These are phyloP conservation scores for Aspergillus campestris DNA, from an alignment of 495 filamentous ascomycete genomes.

Conservation along the genomic window DNA sequence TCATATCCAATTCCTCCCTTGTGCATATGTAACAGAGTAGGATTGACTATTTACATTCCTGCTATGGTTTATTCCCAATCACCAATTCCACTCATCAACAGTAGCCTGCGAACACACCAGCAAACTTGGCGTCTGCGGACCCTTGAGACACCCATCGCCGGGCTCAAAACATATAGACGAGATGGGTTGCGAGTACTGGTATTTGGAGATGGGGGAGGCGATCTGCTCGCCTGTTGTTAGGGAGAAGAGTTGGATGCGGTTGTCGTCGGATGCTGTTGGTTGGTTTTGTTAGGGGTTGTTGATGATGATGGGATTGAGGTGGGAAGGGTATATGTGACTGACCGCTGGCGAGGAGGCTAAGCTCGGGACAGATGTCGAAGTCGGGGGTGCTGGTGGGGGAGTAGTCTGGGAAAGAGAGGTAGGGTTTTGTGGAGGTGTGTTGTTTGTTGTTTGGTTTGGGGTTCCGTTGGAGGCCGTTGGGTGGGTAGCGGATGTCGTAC, in stretches of 20 bases:
- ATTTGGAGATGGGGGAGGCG: conserved; percentile 21
- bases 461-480: conserved; percentile 21
- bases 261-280: conserved; percentile 22
- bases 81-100: conserved; percentile 37
- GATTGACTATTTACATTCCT: neutral
- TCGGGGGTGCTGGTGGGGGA: conserved; percentile 17
- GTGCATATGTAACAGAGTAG: neutral
- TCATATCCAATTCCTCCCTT: too few species aligned
- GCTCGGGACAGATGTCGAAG: conserved; percentile 31
- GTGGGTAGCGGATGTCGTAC: conserved; percentile 37
- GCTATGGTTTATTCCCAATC: neutral
- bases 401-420: conserved; percentile 28
- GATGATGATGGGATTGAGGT: neutral
- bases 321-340: conserved; percentile 2
- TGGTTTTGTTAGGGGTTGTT: neutral
- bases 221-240: conserved; percentile 28
- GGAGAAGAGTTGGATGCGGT: conserved; percentile 33
- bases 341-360: conserved; percentile 34
- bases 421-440: conserved; percentile 28
- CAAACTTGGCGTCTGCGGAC: conserved; percentile 28
- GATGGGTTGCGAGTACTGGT: conserved; percentile 21
- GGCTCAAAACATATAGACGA: conserved; percentile 30
- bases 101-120: conserved; percentile 23
- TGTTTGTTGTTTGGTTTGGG: conserved; percentile 17
- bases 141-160: conserved; percentile 15